Conservation (phyloP, 768 basidiomycete species). For the Mycena galericulata region DNA sequence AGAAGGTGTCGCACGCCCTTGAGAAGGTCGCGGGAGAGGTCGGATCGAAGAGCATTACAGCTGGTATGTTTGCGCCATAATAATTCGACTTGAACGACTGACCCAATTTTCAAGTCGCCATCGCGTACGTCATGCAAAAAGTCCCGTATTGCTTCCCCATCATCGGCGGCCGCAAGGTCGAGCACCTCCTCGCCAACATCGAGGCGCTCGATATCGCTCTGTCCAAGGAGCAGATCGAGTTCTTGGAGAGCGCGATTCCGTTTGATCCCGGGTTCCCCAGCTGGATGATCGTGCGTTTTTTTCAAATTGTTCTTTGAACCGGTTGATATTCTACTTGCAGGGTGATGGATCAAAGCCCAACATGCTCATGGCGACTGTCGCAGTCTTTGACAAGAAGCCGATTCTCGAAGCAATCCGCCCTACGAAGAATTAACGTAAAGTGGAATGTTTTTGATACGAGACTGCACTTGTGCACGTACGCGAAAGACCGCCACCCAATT, state of each 20-base stretch:
- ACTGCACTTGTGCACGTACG: too few species aligned
- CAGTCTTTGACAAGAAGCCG: too few species aligned
- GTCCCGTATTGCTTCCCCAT: too few species aligned
- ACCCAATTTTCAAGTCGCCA: conserved; percentile 49
- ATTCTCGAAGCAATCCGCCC: conserved; percentile 39
- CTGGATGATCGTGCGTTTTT: conserved; percentile 46
- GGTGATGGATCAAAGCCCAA: background rate
- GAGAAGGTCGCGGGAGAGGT: conserved; percentile 57
- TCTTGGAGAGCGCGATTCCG: conserved; percentile 55
- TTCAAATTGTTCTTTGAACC: background rate
- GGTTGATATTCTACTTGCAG: background rate
- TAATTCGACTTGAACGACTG: background rate
- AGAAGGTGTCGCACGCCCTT: conserved; percentile 47
- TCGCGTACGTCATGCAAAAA: conserved; percentile 63
- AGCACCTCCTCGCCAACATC: conserved; percentile 1
- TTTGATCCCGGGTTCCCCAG: conserved; percentile 62
- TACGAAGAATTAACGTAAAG: background rate
- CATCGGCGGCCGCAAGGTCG: conserved; percentile 12
- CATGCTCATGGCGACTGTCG: background rate
- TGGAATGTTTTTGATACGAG: too few species aligned
- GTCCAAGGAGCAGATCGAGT: too few species aligned
- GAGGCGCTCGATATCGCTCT: conserved; percentile 54
- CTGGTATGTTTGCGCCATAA: background rate
- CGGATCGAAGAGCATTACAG: conserved; percentile 43
- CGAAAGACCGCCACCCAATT: too few species aligned